Percentiles rank a stretch among this genome's conserved stretches.
Conservation (phyloP, 2,329 filamentous ascomycete species). For the Penicillium glabrum region DNA sequence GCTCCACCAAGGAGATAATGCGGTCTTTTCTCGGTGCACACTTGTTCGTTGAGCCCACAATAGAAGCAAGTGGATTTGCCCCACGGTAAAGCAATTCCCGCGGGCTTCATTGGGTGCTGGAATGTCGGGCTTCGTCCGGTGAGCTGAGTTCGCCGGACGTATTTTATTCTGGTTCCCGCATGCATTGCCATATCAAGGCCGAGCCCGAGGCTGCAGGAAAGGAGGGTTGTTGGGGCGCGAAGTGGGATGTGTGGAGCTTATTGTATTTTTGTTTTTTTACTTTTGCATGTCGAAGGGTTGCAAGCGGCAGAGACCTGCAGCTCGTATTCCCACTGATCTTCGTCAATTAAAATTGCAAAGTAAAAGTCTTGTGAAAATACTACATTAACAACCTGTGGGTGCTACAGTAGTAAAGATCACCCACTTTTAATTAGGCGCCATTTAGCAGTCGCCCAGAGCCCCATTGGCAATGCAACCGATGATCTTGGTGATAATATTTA, state of each 20-base stretch:
- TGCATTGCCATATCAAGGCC: background rate
- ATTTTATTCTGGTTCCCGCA: background rate
- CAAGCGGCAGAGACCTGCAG: background rate
- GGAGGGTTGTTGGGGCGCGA: constrained; percentile 12
- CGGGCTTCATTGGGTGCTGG: background rate
- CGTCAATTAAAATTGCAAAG: background rate
- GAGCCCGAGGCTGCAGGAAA: background rate
- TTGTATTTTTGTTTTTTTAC: background rate
- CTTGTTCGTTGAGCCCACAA: constrained; percentile 2
- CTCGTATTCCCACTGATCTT: background rate
- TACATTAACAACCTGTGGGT: background rate
- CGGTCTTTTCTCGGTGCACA: constrained; percentile 16
- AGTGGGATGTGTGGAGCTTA: constrained; percentile 20
- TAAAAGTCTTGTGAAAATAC: background rate
- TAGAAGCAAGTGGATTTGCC: background rate
- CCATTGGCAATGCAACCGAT: constrained; percentile 10
- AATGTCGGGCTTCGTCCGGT: background rate
- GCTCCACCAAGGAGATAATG: constrained; percentile 8
- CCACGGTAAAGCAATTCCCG: background rate
- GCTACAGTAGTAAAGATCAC: background rate
- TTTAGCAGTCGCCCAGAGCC: background rate
- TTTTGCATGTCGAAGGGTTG: background rate
- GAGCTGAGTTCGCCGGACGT: background rate
- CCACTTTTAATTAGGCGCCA: background rate
- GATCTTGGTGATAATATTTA: constrained; percentile 1